Evolutionary conservation across 345 rosid genomes (phyloP).

Genomic region (Kernera saxatilis): DNA sequence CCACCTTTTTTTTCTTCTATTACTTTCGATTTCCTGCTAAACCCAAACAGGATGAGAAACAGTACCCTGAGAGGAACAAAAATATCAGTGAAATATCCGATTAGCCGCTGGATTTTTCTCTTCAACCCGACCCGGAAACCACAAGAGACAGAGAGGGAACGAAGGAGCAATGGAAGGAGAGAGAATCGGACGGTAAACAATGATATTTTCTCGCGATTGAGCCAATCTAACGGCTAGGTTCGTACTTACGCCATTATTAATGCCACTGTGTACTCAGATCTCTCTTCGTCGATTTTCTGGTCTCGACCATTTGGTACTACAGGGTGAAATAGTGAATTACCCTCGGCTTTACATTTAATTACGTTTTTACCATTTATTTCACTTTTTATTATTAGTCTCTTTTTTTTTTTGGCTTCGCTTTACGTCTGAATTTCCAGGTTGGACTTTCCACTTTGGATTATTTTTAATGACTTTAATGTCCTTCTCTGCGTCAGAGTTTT

Average conservation of each 20-base stretch:
- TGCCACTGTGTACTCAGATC: slow-evolving; percentile 44
- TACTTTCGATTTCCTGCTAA: not conserved
- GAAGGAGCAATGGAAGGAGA: not conserved
- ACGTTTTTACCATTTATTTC: slow-evolving; percentile 30
- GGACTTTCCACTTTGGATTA: slow-evolving; percentile 16
- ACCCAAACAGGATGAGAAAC: slow-evolving; percentile 8
- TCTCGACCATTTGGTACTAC: slow-evolving; percentile 16
- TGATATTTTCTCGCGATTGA: not conserved
- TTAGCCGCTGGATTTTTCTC: slow-evolving; percentile 5
- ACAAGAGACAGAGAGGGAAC: not conserved
- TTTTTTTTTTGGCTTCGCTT: not conserved
- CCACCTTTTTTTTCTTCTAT: not conserved
- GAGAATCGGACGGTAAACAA: slow-evolving; percentile 25
- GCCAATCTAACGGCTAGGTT: slow-evolving; percentile 30
- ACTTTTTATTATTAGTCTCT: not conserved
- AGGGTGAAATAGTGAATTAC: not conserved
- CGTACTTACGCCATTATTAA: slow-evolving; percentile 26
- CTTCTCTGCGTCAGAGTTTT: not conserved
- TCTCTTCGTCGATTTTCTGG: slow-evolving; percentile 33
- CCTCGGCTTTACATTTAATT: slow-evolving; percentile 11
- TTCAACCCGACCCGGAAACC: slow-evolving; percentile 20
- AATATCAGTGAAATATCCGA: not conserved
- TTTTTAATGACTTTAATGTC: not conserved
- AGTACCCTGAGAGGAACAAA: not conserved
- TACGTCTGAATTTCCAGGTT: slow-evolving; percentile 28